A percentile compares a stretch with the other conserved stretches of the same genome.
Evolutionary conservation across 1,284 basidiomycete genomes (phyloP).

Genomic region (Cryptococcus sp.): DNA sequence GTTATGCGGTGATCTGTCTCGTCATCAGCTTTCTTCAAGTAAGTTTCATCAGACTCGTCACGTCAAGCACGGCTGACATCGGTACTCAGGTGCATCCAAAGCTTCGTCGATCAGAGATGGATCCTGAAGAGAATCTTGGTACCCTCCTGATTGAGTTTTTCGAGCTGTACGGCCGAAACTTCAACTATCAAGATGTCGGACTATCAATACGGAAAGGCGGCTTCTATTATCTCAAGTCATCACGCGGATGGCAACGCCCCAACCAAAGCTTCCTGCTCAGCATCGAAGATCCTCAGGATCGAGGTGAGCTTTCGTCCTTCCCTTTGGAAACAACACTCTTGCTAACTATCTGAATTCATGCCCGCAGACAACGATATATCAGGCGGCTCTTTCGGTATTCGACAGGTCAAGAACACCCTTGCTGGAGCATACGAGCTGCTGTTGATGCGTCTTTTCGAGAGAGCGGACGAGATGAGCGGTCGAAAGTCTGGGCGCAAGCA

Average conservation of each 20-base stretch:
- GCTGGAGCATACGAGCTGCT: slow-evolving; percentile 85
- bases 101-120: slow-evolving; percentile 82
- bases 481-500: slow-evolving; percentile 28
- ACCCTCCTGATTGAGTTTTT: slow-evolving; percentile 94
- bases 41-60: slow-evolving; percentile 23
- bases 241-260: slow-evolving; percentile 75
- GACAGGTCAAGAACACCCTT: slow-evolving; percentile 76
- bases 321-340: not conserved
- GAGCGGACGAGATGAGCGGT: slow-evolving; percentile 29
- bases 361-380: slow-evolving; percentile 89
- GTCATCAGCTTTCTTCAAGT: slow-evolving; percentile 91
- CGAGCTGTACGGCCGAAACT: slow-evolving; percentile 88
- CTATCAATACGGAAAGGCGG: slow-evolving; percentile 85
- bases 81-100: slow-evolving; percentile 79
- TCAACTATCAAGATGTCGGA: slow-evolving; percentile 89
- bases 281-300: slow-evolving; percentile 94
- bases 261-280: slow-evolving; percentile 67
- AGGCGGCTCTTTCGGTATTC: slow-evolving; percentile 79
- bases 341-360: no score
- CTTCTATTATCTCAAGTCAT: slow-evolving; percentile 75
- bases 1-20: slow-evolving; percentile 91
- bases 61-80: not conserved
- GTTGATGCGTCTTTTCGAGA: slow-evolving; percentile 56
- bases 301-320: slow-evolving; percentile 61
- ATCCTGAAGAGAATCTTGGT: slow-evolving; percentile 83